Evolutionary conservation across 73 alveolate genomes (phyloP).

Genomic region (Paramecium octaurelia): DNA sequence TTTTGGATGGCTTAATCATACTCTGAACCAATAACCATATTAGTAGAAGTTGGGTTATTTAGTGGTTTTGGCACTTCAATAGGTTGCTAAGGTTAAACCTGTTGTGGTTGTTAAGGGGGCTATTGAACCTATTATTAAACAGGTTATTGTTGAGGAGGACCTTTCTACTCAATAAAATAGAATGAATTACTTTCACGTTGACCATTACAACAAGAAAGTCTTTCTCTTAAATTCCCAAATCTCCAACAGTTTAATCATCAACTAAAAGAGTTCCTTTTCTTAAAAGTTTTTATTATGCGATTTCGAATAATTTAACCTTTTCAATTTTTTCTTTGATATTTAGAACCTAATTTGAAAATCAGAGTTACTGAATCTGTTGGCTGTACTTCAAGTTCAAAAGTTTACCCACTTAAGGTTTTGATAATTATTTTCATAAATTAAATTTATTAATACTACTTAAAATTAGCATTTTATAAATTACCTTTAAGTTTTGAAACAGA

Average conservation of each 20-base stretch:
- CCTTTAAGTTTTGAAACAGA: neutral
- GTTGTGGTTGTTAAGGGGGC: conserved; percentile 36
- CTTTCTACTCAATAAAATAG: neutral
- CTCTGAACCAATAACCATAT: neutral
- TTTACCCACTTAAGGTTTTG: conserved; percentile 44
- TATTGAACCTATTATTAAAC: neutral
- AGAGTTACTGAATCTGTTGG: neutral
- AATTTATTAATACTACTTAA: neutral
- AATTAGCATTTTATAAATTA: neutral
- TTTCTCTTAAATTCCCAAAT: neutral
- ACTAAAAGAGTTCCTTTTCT: conserved; percentile 26
- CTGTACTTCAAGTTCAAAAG: conserved; percentile 9
- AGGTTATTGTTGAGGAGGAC: conserved; percentile 45
- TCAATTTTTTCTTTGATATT: conserved; percentile 13
- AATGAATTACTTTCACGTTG: neutral
- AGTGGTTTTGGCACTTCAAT: neutral
- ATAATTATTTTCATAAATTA: conserved; percentile 30
- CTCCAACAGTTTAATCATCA: neutral
- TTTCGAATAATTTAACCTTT: neutral
- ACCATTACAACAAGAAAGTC: conserved; percentile 44
- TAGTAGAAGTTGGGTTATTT: neutral
- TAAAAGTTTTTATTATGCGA: neutral
- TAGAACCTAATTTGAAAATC: neutral
- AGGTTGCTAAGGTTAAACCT: neutral
- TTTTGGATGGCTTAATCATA: conserved; percentile 40